Evolutionary conservation across 176 grass and related monocot species (phyloP), one percentile per base, ranked within the genome.

Genomic region (Triticum timopheevii): DNA sequence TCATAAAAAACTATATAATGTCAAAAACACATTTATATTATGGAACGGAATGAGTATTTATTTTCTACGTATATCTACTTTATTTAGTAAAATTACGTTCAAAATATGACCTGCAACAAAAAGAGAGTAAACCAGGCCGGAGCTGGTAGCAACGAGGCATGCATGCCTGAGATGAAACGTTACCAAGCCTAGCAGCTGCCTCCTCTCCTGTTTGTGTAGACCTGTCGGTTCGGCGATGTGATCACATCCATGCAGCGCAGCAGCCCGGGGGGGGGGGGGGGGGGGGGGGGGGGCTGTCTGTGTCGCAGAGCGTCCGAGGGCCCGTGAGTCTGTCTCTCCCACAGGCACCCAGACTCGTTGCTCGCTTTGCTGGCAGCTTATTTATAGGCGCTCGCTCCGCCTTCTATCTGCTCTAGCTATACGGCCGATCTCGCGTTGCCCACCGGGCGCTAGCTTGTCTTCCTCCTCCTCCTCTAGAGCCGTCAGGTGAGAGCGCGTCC

Each of bases 171-270:
- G 16, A 20, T 10, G 23, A 81, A 31, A 50, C 27, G 19, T 28
- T 1, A 8, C 2, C 7, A 31, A 73, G 70, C 36, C 15, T 64
- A 80, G 11, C 17, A 80, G 23, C 13, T 44, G 69, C 4, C 42
- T 13, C 11, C 58, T 62, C 15, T 8, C 28, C 28, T 30, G 28
- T 30, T 30, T 30, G 28, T 30, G 2, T 30, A 42, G 80, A 58
- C 33, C 44, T 68, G 56, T 58, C 65, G 30, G 66, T 52, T 33
- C 65, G 47, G 73, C 73, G 76, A 40, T 68, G 79, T 20, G 56
- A 59, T 83, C 89, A 44, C 83, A 58, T 84, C 80, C 75, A 66
- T 44, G 73, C 83, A 47, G 44, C 0, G 44, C 44, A 86, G 44
- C 44, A 86, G 73, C 52, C 23, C 47, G 62, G 35, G 35, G 63